Evolutionary conservation across 1,284 basidiomycete species (phyloP), one percentile per base, ranked within the genome.

Genomic region (Trametes versicolor): DNA sequence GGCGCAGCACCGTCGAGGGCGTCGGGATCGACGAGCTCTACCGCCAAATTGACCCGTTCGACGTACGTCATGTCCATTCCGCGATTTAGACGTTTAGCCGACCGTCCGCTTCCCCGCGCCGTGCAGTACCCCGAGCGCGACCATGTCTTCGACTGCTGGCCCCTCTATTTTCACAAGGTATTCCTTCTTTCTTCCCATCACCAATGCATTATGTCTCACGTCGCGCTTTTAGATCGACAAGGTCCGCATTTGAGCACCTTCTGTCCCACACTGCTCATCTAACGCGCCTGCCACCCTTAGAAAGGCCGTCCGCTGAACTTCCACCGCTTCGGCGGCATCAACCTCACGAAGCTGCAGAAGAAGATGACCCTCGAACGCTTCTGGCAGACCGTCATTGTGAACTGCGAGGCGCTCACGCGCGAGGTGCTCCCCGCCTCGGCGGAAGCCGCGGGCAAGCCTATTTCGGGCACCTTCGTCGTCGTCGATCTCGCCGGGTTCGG

Each of bases 151-250:
- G 84, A 89, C 58, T 86, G 85, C 65, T 92, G 90, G 90, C 90
- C 89, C 5, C 84, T 92, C 78, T 91, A 79, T 65, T 91, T 90
- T 70, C 90, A 92, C 75, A 91, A 91, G 79, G 89, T 86, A 58
- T 37, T 34, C 29, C 21, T 32, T 32, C 43, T 12, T 43, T n/a
- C 23, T 54, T 52, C 49, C 43, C 25, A 19, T 27, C 59, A 4
- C 52, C 34, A 29, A 62, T 1, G 32, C 64, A 23, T 10, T 60
- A 21, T 43, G 60, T 55, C 23, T 39, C 32, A 60, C 36, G 9
- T 3, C 27, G 10, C 13, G 15, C n/a, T 1, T 50, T 55, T 58
- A 89, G 85, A 87, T 84, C 61, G 88, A 90, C 75, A 89, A 87
- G 81, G 87, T 86, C 63, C 58, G 76, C 53, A 59, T n/a, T n/a